Conservation (phyloP, 331 rosid genomes). For the Saraca asoca region DNA sequence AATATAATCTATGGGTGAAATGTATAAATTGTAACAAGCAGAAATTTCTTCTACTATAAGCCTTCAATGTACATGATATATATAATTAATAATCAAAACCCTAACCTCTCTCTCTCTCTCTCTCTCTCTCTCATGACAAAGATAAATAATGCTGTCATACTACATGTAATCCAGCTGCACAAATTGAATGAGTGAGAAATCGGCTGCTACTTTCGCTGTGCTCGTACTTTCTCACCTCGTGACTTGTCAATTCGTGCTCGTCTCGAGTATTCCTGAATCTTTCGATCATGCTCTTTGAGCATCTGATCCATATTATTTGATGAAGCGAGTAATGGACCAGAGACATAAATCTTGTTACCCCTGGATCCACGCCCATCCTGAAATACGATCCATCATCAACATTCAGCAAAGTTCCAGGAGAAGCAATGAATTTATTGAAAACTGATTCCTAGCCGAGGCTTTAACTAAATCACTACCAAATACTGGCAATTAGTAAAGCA, state of each 20-base stretch:
- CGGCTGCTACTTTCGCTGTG: conserved; percentile 31
- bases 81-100: too few relatives aligned
- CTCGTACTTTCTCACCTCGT: conserved; percentile 39
- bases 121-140: too few relatives aligned
- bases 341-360: conserved; percentile 65
- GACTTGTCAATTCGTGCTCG: conserved; percentile 53
- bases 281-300: conserved; percentile 74
- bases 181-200: too few relatives aligned
- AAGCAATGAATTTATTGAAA: background rate
- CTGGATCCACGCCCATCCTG: conserved; percentile 58
- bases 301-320: conserved; percentile 75
- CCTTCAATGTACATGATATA: too few relatives aligned
- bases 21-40: too few relatives aligned
- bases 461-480: conserved; percentile 13
- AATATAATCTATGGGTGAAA: too few relatives aligned
- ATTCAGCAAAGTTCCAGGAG: conserved; percentile 9
- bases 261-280: conserved; percentile 76
- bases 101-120: too few relatives aligned
- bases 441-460: conserved; percentile 11
- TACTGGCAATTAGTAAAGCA: too few relatives aligned
- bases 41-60: too few relatives aligned
- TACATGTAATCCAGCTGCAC: too few relatives aligned
- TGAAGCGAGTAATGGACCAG: conserved; percentile 73
- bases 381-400: conserved; percentile 13
- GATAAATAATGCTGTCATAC: too few relatives aligned